These are phyloP conservation scores for Pachysandra terminalis DNA, from an alignment of 164 flowering plant species.

Conservation along the genomic window DNA sequence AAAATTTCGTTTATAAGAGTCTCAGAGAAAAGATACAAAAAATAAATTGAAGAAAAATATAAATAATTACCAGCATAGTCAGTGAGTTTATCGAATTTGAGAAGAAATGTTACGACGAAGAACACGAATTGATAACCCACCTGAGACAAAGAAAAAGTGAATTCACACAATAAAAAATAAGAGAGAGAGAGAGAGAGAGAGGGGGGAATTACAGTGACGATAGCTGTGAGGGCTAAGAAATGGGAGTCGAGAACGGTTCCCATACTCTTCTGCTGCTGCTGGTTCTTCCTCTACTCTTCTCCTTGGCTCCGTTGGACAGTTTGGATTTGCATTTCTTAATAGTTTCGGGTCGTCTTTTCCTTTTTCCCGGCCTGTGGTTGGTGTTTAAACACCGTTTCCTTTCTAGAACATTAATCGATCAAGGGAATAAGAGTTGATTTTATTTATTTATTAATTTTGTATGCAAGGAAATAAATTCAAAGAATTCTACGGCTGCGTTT, in stretches of 20 bases:
- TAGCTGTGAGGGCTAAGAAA: slow-evolving; percentile 82
- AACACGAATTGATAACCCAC: slow-evolving; percentile 75
- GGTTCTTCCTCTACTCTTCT: too few relatives aligned
- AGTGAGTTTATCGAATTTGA: slow-evolving; percentile 87
- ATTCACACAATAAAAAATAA: neutral
- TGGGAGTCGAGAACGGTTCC: slow-evolving; percentile 82
- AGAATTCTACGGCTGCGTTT: too few relatives aligned
- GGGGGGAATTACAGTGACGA: slow-evolving; percentile 30
- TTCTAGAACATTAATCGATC: too few relatives aligned
- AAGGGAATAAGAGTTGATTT: too few relatives aligned
- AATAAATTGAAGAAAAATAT: neutral
- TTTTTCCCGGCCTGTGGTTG: too few relatives aligned
- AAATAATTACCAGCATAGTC: slow-evolving; percentile 76
- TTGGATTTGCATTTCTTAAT: too few relatives aligned
- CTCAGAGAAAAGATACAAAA: neutral
- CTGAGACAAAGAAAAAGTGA: slow-evolving; percentile 30
- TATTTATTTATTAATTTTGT: too few relatives aligned
- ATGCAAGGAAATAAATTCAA: too few relatives aligned
- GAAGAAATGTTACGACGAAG: slow-evolving; percentile 81
- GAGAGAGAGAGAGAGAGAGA: neutral
- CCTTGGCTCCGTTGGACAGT: too few relatives aligned
- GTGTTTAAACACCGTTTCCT: too few relatives aligned
- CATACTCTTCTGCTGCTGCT: slow-evolving; percentile 29
- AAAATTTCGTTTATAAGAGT: neutral
- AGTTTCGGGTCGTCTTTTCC: too few relatives aligned